Base-by-base conservation (phyloP, 306 rosid species). In the Cicer chorassanicum region DNA sequence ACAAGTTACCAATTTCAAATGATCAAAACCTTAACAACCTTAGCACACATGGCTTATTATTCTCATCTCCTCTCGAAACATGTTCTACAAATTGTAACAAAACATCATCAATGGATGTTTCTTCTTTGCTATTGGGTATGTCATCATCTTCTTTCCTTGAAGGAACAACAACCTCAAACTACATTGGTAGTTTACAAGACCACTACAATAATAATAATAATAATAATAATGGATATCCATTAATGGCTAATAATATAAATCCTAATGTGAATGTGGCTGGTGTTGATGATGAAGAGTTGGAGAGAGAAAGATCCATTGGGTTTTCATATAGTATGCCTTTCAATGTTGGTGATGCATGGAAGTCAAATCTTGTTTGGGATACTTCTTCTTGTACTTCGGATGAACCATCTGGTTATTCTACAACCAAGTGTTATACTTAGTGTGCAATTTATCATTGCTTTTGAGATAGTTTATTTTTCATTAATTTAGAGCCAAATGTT, bases 101-200 rank as follows among this genome's bases (percentile, higher is more conserved):
- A 70, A 41, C 82, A 19, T 11, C 80, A 24, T 8, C 84, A 4
- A 19, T 76, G 70, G 96, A 87, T 72, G 66, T 86, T 49, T 80
- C 96, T 68, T 88, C 98, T 29, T 78, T 87, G 88, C 50, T 87
- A 67, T 50, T 88, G 34, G 89, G 83, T 80, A 92, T 88, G 98
- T 85, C 96, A 21, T 60, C 11, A 29, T 87, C 95, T 63, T 86
- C 95, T 24, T 70, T 88, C 29, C 84, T 82, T 11, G 84, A 86
- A 81, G 55, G 53, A 65, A 44, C 71, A 49, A 45, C 51, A 41
- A 65, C 40, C 54, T 67, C 72, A 29, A 68, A 48, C 71, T 65
- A 65, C n/a, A 44, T 11, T 65, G 8, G 42, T 43, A 70, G 61
- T 38, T 66, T 76, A 48, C 88, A 84, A 55, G 86, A 82, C 24